These are phyloP conservation scores for Wickerhamomyces bovis DNA, from an alignment of 805 yeast genomes.

Conservation along the genomic window DNA sequence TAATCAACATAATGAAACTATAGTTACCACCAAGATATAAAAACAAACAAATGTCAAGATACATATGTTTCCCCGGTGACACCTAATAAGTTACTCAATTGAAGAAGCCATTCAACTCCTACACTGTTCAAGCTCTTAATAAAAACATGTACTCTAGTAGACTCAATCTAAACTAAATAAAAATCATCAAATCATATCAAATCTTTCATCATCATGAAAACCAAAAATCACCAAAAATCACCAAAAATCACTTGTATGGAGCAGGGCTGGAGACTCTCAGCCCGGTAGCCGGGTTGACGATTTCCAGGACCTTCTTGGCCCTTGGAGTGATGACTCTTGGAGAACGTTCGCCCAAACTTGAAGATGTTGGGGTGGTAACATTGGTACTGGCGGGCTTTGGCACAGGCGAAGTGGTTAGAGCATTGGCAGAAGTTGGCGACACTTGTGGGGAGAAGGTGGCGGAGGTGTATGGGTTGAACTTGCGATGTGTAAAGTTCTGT, in stretches of 20 bases:
- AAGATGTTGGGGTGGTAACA: conserved; percentile 9
- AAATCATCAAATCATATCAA: not conserved
- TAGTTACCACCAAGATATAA: not conserved
- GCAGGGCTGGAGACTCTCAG: conserved; percentile 50
- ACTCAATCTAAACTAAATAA: not conserved
- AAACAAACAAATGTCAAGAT: no score
- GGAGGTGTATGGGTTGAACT: conserved; percentile 66
- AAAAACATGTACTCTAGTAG: not conserved
- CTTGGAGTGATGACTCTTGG: conserved; percentile 53
- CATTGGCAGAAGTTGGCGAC: conserved; percentile 30
- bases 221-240: no score
- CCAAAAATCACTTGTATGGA: conserved; percentile 16
- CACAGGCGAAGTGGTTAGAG: conserved; percentile 17
- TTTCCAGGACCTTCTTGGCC: conserved; percentile 53
- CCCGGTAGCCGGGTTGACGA: conserved; percentile 57
- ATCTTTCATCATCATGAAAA: not conserved
- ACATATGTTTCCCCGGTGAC: not conserved
- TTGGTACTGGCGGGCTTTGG: conserved; percentile 18
- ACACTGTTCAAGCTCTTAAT: no score
- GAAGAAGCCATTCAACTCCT: no score
- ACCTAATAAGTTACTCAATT: not conserved
- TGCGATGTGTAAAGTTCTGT: conserved; percentile 30
- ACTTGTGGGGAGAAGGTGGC: conserved; percentile 50
- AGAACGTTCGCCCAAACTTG: conserved; percentile 11
- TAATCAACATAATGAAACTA: not conserved